A percentile compares a stretch with the other conserved stretches of the same genome.
phyloP scores from a whole-genome alignment of 306 rosid species.

The Medicago lupulina region DNA sequence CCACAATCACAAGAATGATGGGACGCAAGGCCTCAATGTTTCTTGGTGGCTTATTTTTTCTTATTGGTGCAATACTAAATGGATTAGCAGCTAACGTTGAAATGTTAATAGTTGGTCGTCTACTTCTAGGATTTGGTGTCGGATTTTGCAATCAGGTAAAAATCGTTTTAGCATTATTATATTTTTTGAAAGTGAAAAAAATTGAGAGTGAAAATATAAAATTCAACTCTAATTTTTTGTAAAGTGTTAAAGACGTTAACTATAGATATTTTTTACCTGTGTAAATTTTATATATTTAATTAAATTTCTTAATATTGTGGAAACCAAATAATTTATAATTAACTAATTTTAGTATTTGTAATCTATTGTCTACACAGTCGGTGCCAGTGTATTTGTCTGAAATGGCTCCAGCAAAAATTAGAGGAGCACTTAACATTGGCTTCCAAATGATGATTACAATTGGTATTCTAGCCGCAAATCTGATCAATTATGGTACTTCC shows the following conservation, averaged over 20 bases:
- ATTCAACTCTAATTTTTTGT: too few species aligned
- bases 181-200: too few species aligned
- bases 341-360: background rate
- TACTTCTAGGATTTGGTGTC: background rate
- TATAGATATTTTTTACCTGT: too few species aligned
- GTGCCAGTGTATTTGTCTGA: background rate
- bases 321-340: too few species aligned
- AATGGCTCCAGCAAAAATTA: conserved; percentile 8
- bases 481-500: background rate
- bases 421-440: conserved; percentile 30
- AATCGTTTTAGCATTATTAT: too few species aligned
- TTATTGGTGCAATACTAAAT: background rate
- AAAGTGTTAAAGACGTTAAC: too few species aligned
- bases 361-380: background rate
- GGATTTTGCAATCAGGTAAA: background rate
- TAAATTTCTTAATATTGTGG: too few species aligned
- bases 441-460: conserved; percentile 32
- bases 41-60: background rate
- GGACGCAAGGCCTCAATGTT: background rate
- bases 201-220: too few species aligned
- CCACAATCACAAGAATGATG: background rate
- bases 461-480: conserved; percentile 16
- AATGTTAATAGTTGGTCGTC: background rate
- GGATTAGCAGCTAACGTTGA: background rate
- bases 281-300: too few species aligned